phyloP scores from a whole-genome alignment of 2,329 filamentous ascomycete genomes.

The Cytospora piceae region DNA sequence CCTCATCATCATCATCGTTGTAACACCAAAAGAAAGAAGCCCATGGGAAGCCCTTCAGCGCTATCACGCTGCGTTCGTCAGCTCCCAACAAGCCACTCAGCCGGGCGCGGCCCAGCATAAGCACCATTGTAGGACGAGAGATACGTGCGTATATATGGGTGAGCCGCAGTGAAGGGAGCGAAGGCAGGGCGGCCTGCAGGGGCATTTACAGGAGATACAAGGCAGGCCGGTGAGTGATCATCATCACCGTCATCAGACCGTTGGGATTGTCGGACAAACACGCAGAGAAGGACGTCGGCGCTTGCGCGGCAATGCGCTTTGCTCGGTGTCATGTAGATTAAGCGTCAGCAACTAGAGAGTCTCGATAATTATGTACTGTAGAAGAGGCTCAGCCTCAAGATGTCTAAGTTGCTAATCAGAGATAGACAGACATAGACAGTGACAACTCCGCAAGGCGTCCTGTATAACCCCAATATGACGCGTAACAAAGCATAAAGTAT shows the following conservation, averaged over 20 bases:
- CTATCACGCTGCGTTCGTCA: neutral
- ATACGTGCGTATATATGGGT: neutral
- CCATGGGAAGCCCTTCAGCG: neutral
- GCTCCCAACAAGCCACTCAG: neutral
- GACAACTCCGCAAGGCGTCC: neutral
- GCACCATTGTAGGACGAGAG: neutral
- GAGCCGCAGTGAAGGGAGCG: neutral
- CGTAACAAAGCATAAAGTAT: neutral
- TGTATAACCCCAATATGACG: slow-evolving; percentile 5
- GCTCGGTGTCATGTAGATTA: neutral
- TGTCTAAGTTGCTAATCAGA: neutral
- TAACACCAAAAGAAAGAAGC: neutral
- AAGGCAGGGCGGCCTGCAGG: neutral
- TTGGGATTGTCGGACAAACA: slow-evolving; percentile 8
- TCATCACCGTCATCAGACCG: neutral
- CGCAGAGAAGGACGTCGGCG: slow-evolving; percentile 1
- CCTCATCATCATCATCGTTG: neutral
- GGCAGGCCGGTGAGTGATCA: neutral
- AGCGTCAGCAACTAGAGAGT: slow-evolving; percentile 14
- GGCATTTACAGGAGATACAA: neutral
- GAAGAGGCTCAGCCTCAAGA: neutral
- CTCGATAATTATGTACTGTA: neutral
- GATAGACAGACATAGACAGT: too few species aligned
- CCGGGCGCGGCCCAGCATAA: neutral
- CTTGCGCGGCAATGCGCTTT: slow-evolving; percentile 17